Percentiles rank a stretch among this genome's conserved stretches.
These are phyloP conservation scores for Calycina herbarum DNA, from an alignment of 2,329 filamentous ascomycete genomes.

Conservation along the genomic window DNA sequence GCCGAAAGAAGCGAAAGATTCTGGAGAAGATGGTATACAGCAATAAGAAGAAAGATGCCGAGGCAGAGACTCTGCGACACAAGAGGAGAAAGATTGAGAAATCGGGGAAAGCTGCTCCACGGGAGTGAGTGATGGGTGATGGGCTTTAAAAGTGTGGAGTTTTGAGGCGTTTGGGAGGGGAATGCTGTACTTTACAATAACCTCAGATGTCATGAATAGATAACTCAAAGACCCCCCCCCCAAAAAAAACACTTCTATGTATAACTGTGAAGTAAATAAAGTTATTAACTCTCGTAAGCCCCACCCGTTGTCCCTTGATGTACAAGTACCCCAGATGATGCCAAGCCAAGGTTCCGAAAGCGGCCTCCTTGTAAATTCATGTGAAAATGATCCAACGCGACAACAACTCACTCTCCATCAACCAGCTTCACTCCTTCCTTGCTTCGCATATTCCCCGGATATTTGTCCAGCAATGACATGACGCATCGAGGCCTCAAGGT, in stretches of 20 bases:
- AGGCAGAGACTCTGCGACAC: conserved; percentile 80
- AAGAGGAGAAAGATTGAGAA: conserved; percentile 92
- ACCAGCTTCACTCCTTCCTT: neutral
- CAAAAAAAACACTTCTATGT: neutral
- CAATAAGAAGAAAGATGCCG: conserved; percentile 88
- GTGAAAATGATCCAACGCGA: neutral
- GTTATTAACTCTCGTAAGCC: no score
- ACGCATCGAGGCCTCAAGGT: conserved; percentile 16
- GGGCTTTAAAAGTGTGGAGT: conserved; percentile 29
- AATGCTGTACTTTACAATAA: conserved; percentile 14
- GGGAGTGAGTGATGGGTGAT: conserved; percentile 19
- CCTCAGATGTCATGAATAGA: conserved; percentile 1
- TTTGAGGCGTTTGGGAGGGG: conserved; percentile 16
- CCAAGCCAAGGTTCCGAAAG: neutral
- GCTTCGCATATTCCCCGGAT: neutral
- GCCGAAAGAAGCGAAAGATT: conserved; percentile 95
- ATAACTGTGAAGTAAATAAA: no score
- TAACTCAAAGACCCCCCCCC: neutral
- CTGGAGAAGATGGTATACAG: conserved; percentile 97
- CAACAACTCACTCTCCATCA: neutral
- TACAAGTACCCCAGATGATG: neutral
- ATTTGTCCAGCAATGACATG: conserved; percentile 18
- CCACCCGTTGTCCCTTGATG: neutral
- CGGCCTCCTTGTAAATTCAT: neutral
- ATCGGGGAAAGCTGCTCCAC: conserved; percentile 33